Percentiles rank a stretch among this genome's conserved stretches.
phyloP scores from a whole-genome alignment of 2,329 filamentous ascomycete genomes.

The Penicillium paneum region DNA sequence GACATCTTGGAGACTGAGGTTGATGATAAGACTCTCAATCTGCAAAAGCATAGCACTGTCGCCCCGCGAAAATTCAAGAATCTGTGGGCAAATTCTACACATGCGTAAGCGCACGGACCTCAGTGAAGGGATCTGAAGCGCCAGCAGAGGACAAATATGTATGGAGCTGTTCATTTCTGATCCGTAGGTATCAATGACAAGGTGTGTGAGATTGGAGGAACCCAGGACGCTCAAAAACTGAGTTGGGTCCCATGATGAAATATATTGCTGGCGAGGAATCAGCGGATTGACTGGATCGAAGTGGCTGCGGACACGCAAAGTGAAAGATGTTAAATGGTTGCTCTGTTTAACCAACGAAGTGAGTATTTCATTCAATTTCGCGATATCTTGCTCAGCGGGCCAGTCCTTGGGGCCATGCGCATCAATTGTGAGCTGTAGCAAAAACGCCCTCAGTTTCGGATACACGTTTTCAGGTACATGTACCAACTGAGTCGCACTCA shows the following conservation, averaged over 20 bases:
- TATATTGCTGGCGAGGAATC: neutral
- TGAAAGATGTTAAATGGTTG: neutral
- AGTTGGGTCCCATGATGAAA: neutral
- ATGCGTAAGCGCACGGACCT: neutral
- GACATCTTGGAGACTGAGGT: neutral
- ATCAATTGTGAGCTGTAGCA: neutral
- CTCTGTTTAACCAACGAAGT: neutral
- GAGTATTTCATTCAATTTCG: neutral
- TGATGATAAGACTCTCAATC: conserved; percentile 7
- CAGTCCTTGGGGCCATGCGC: neutral
- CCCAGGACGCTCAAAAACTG: neutral
- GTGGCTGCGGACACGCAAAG: neutral
- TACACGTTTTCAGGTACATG: neutral
- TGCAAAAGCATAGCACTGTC: neutral
- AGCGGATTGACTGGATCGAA: neutral
- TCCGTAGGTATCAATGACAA: conserved; percentile 2
- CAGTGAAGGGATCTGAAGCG: conserved; percentile 1
- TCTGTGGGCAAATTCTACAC: neutral
- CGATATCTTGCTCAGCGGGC: neutral
- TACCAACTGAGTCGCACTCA: neutral
- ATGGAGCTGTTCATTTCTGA: neutral
- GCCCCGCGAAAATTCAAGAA: neutral
- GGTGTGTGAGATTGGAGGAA: neutral
- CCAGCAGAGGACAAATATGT: conserved; percentile 3
- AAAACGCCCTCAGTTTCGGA: neutral